Conservation (phyloP, 2,329 filamentous ascomycete species). For the Hymenoscyphus fructigenus region DNA sequence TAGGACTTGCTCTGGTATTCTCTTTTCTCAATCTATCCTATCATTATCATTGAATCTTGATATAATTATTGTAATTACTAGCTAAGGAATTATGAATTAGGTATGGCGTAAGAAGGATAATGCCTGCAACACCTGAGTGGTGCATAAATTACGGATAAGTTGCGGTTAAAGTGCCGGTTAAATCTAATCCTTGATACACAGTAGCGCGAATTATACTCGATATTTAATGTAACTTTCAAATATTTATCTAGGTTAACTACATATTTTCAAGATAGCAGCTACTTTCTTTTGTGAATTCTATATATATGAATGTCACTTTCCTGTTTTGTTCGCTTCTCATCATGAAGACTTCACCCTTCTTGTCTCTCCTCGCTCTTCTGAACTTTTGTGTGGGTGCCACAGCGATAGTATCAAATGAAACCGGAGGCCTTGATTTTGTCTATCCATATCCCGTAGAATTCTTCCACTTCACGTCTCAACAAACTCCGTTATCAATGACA, state of each 20-base stretch:
- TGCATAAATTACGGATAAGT: background rate
- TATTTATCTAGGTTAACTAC: background rate
- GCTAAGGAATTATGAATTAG: too few species aligned
- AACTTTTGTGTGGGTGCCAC: background rate
- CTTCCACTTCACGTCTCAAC: conserved; percentile 49
- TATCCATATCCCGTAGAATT: conserved; percentile 52
- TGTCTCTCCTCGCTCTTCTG: background rate
- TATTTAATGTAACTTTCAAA: background rate
- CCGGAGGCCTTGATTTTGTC: conserved; percentile 39
- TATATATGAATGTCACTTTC: background rate
- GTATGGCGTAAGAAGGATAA: too few species aligned
- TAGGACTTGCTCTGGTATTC: too few species aligned
- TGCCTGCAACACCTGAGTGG: too few species aligned
- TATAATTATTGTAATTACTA: too few species aligned
- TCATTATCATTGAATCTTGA: too few species aligned
- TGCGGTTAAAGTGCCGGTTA: background rate
- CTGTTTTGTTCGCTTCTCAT: background rate
- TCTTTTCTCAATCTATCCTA: too few species aligned
- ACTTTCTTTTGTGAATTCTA: background rate
- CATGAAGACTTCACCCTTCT: background rate
- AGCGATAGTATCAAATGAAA: background rate
- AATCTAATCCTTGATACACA: background rate
- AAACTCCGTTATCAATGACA: conserved; percentile 53
- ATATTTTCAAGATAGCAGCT: background rate
- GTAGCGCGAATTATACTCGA: background rate